Evolutionary conservation across 2,329 filamentous ascomycete species (phyloP).

Genomic region (Neopestalotiopsis sp.): DNA sequence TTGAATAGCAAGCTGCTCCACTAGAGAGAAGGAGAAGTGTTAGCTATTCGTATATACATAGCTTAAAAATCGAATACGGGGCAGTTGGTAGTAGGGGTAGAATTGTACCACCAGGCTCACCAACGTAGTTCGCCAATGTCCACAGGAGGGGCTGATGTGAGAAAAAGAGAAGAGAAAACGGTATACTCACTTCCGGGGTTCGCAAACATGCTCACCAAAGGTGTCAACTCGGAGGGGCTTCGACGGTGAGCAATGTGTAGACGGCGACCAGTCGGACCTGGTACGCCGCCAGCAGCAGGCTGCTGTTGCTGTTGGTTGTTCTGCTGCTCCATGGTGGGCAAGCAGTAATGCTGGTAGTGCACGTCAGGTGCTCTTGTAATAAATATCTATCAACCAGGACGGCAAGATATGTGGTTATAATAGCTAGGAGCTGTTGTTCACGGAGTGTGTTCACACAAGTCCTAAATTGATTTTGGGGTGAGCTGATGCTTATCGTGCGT

Average conservation of each 20-base stretch:
- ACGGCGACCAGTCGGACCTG: slow-evolving; percentile 83
- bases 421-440: slow-evolving; percentile 9
- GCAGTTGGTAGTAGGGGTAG: background rate
- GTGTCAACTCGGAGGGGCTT: slow-evolving; percentile 96
- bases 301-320: slow-evolving; percentile 48
- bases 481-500: slow-evolving; percentile 25
- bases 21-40: slow-evolving; percentile 48
- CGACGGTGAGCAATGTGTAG: slow-evolving; percentile 97
- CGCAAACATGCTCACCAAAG: slow-evolving; percentile 90
- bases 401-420: slow-evolving; percentile 3
- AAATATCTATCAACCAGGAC: slow-evolving; percentile 18
- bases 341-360: slow-evolving; percentile 42
- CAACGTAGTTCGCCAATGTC: background rate
- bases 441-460: background rate
- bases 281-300: slow-evolving; percentile 60
- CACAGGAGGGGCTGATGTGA: background rate
- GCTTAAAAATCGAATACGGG: background rate
- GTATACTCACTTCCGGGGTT: slow-evolving; percentile 66
- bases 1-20: slow-evolving; percentile 97
- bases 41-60: slow-evolving; percentile 9
- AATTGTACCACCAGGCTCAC: background rate
- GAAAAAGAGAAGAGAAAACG: slow-evolving; percentile 15
- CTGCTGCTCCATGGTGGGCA: slow-evolving; percentile 43
- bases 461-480: slow-evolving; percentile 23
- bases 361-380: slow-evolving; percentile 54